Evolutionary conservation across 169 alveolate species (phyloP), one percentile per base, ranked within the genome.

Genomic region (Eimeria mitis): DNA sequence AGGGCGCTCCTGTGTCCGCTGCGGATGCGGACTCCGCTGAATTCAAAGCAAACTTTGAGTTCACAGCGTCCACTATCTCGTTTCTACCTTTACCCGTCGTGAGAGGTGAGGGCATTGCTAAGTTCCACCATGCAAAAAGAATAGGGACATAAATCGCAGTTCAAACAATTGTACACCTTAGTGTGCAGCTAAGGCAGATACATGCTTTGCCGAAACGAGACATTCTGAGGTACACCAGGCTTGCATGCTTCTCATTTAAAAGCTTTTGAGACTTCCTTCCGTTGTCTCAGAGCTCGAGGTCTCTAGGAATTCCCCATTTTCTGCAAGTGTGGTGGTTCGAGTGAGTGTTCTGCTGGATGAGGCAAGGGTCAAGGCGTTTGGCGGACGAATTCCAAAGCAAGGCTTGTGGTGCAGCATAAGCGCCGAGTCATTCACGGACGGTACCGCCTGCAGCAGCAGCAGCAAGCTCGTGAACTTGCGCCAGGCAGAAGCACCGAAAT

Each of bases 321-420:
- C 78, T 28, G 78, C 81, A 14, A 63, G 42, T 37, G 92, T 87
- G 65, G 44, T 61, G 19, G 16, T 87, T 63, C 44, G 21, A 42
- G 83, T 87, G 11, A 87, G 61, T 63, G 92, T 83, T 40, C 52
- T 87, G 71, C 40, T 87, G 56, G 92, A 61, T n/a, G 63, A 37
- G 61, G 25, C 31, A 3, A n/a, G n/a, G 28, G 92, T 23, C 40
- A 6, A 42, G n/a, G 44, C 63, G 59, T 63, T 87, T 42, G 92
- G 92, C 5, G 81, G 92, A 8, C 37, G 42, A 42, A 40, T 37
- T 9, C 92, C 92, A 21, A 11, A 28, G n/a, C 52, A 61, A 40
- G 92, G 92, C n/a, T 61, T 87, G 16, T 87, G 81, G 92, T 31
- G 71, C 81, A 52, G 65, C 78, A 42, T 87, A 21, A 37, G 63